Base-by-base conservation (phyloP, 164 flowering plant genomes). In the Piper longum region DNA sequence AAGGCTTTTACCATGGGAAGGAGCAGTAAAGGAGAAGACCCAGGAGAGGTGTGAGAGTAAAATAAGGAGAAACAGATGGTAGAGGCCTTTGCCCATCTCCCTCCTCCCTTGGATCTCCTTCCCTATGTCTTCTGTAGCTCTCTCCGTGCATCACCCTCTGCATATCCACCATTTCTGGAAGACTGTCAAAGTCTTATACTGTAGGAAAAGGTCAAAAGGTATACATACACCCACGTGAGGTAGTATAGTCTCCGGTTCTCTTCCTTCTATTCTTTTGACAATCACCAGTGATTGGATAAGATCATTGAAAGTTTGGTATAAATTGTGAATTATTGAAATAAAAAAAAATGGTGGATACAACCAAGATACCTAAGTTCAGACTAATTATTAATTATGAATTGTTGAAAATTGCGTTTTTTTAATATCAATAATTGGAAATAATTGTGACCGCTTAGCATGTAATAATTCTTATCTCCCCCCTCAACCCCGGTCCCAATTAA, bases 1-100 rank as follows among this genome's bases (percentile, higher is more conserved):
- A 57, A 12, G 7, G 14, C 8, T 13, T 57, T 57, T 64, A 64
- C 66, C 66, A 17, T 64, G 66, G 11, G 66, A 43, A 42, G 66
- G 66, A 14, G 44, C 39, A 42, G 9, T 64, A 41, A 56, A 64
- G 40, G 66, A 43, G 54, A 56, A 56, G 41, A 36, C 60, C 14
- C 11, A 57, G 14, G 60, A 57, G 41, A 57, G 18, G 19, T 19
- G 59, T 9, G 19, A 57, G 39, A 57, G 59, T 7, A 18, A 19
- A 14, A 3, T 26, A 41, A 57, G 41, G 16, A 57, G 41, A 26
- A 57, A 36, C 41, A 57, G 60, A 11, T 14, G 60, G 41, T 2
- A 36, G 41, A 41, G 60, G 41, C 60, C 26, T 57, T 26, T 57
- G 16, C 36, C 60, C 60, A 57, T 57, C 59, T 57, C 11, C 59